Conservation (phyloP, 768 basidiomycete species). For the Leccinellum albellum region DNA sequence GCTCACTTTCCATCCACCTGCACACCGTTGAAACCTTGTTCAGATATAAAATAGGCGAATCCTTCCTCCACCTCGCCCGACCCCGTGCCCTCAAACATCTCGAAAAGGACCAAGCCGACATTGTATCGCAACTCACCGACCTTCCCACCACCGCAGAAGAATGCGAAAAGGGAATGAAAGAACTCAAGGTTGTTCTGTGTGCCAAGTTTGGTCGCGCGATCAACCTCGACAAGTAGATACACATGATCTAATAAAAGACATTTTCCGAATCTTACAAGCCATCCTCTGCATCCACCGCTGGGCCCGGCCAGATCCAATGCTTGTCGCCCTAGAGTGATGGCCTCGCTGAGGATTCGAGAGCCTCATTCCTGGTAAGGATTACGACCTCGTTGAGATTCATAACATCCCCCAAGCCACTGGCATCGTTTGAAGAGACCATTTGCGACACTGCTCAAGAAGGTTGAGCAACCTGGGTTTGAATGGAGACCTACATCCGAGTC, state of each 20-base stretch:
- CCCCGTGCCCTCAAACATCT: constrained; percentile 66
- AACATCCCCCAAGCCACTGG: too few relatives aligned
- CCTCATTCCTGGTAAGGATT: too few relatives aligned
- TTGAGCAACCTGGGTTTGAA: too few relatives aligned
- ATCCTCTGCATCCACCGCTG: constrained; percentile 47
- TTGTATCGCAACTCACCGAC: constrained; percentile 53
- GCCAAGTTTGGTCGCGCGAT: constrained; percentile 92
- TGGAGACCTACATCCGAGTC: too few relatives aligned
- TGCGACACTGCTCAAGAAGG: too few relatives aligned
- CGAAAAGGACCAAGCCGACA: constrained; percentile 59
- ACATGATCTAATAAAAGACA: too few relatives aligned
- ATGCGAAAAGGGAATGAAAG: constrained; percentile 74
- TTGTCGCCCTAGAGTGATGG: too few relatives aligned
- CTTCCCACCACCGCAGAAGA: constrained; percentile 53
- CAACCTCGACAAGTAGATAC: constrained; percentile 74
- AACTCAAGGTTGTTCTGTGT: constrained; percentile 74
- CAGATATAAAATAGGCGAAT: constrained; percentile 88
- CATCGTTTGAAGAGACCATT: too few relatives aligned
- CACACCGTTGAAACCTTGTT: constrained; percentile 42
- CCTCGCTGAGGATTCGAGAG: too few relatives aligned
- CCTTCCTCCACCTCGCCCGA: constrained; percentile 79
- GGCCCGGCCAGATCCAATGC: too few relatives aligned
- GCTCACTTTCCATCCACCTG: constrained; percentile 38
- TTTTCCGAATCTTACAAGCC: constrained; percentile 16
- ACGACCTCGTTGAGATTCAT: too few relatives aligned